phyloP scores from a whole-genome alignment of 2,329 filamentous ascomycete genomes.

The Calonectria hongkongensis region DNA sequence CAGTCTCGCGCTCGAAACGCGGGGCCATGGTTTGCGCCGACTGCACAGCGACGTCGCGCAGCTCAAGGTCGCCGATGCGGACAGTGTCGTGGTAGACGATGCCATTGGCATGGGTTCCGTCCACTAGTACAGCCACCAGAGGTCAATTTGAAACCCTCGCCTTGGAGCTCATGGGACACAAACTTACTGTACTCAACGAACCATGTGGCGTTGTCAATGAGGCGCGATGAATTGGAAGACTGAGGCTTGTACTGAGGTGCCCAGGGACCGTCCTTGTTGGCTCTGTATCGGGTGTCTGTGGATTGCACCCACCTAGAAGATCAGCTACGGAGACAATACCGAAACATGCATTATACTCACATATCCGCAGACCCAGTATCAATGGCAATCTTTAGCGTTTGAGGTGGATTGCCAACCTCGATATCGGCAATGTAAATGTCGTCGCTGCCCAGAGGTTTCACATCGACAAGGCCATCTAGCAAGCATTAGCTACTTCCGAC shows the following conservation, averaged over 20 bases:
- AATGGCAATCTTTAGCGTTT: conserved; percentile 68
- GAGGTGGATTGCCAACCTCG: conserved; percentile 68
- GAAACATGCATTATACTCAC: conserved; percentile 74
- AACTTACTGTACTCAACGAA: conserved; percentile 68
- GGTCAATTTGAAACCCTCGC: background rate
- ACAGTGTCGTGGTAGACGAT: conserved; percentile 72
- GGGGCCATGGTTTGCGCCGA: conserved; percentile 66
- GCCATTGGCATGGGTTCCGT: conserved; percentile 67
- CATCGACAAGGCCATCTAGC: conserved; percentile 58
- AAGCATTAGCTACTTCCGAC: conserved; percentile 31
- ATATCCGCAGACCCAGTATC: conserved; percentile 74
- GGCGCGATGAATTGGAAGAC: conserved; percentile 65
- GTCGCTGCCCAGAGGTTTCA: conserved; percentile 63
- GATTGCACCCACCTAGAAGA: conserved; percentile 72
- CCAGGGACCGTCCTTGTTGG: conserved; percentile 60
- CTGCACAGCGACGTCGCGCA: conserved; percentile 69
- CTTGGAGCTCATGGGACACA: conserved; percentile 32
- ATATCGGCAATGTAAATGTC: conserved; percentile 66
- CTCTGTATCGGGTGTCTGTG: conserved; percentile 65
- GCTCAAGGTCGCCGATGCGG: conserved; percentile 64
- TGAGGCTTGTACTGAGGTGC: conserved; percentile 66
- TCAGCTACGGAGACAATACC: conserved; percentile 31
- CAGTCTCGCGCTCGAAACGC: conserved; percentile 64
- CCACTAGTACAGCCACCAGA: conserved; percentile 57
- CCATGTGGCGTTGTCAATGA: conserved; percentile 68